Evolutionary conservation across 352 stramenopile genomes (phyloP).

Genomic region (Globisporangium nodosum): DNA sequence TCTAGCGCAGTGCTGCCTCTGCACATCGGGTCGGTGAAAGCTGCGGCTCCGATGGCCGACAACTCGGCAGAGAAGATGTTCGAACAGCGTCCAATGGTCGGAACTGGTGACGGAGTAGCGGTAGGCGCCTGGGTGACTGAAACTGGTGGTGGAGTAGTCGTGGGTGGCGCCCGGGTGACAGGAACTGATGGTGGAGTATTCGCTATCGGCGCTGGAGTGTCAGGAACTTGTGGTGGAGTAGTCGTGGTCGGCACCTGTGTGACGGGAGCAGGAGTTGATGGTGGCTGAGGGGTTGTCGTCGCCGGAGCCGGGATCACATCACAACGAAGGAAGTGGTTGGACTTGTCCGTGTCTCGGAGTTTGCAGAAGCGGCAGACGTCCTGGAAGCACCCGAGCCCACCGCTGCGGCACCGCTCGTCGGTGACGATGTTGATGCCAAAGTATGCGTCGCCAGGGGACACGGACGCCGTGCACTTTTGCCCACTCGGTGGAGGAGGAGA

Average conservation of each 20-base stretch:
- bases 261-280: background rate
- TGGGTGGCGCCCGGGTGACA: background rate
- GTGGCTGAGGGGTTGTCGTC: background rate
- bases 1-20: background rate
- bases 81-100: background rate
- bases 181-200: background rate
- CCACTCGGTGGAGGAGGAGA: background rate
- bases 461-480: background rate
- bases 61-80: background rate
- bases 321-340: slow-evolving; percentile 11
- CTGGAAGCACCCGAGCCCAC: slow-evolving; percentile 14
- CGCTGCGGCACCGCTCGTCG: slow-evolving; percentile 7
- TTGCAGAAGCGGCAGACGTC: slow-evolving; percentile 16
- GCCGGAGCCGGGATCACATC: background rate
- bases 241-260: background rate
- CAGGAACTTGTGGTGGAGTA: background rate
- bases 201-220: background rate
- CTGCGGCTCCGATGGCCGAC: background rate
- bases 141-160: background rate
- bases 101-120: background rate
- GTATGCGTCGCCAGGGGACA: slow-evolving; percentile 10
- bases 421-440: slow-evolving; percentile 13
- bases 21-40: background rate
- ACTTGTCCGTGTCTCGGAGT: slow-evolving; percentile 5
- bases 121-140: background rate